Conservation (phyloP, 148 eudicot genomes). For the Rhododendron ferrugineum region DNA sequence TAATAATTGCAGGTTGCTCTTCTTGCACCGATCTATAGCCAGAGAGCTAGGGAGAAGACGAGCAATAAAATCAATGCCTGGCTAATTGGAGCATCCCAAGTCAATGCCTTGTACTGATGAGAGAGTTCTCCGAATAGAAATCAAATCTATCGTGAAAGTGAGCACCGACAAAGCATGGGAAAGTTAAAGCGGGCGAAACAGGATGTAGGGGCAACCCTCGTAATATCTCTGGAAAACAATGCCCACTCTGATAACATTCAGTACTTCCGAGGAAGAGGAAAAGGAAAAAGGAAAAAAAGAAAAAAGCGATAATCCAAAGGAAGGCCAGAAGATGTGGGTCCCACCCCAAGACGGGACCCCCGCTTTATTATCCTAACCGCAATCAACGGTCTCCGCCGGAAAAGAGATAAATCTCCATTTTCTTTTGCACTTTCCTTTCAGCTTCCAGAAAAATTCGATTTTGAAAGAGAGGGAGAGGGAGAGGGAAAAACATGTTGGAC, state of each 20-base stretch:
- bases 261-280: not conserved
- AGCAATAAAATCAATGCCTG: not conserved
- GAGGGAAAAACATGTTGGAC: not conserved
- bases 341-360: slow-evolving; percentile 1
- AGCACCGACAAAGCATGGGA: not conserved
- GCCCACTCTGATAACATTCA: not conserved
- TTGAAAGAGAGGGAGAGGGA: not conserved
- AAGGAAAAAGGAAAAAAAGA: not conserved
- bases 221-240: not conserved
- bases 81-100: not conserved
- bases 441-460: not conserved
- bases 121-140: too few species aligned
- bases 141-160: not conserved
- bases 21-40: too few species aligned
- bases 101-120: slow-evolving; percentile 8
- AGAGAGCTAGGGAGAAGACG: too few species aligned
- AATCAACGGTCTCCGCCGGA: not conserved
- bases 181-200: not conserved
- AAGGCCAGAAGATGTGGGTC: slow-evolving; percentile 19
- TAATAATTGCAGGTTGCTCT: too few species aligned
- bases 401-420: not conserved
- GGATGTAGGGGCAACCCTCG: not conserved
- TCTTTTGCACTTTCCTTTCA: not conserved
- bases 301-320: not conserved
- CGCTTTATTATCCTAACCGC: slow-evolving; percentile 18